A percentile compares a stretch with the other conserved stretches of the same genome.
phyloP scores from a whole-genome alignment of 192 early-diverging fungal genomes.

The Coemansia biformis region DNA sequence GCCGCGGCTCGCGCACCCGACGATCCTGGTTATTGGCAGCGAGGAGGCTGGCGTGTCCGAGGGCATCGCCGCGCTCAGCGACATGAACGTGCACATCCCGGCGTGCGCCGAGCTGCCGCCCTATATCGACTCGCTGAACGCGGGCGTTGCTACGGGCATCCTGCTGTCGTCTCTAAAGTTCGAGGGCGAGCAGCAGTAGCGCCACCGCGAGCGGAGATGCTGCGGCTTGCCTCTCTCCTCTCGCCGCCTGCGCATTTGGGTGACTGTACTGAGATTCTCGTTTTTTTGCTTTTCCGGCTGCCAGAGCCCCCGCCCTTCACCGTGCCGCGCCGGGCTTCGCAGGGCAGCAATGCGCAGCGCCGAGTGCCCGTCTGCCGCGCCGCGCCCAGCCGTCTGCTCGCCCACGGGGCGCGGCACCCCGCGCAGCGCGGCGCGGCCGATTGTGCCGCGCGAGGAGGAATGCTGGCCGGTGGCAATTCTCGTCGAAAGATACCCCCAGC shows the following conservation, averaged over 20 bases:
- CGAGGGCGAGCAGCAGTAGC: slow-evolving; percentile 7
- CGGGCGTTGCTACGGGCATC: slow-evolving; percentile 40
- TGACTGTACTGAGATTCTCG: too few relatives aligned
- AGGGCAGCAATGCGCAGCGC: too few relatives aligned
- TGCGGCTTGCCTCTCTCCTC: too few relatives aligned
- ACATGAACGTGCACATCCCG: slow-evolving; percentile 31
- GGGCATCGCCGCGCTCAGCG: slow-evolving; percentile 7
- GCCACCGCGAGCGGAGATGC: too few relatives aligned
- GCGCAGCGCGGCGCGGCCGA: slow-evolving; percentile 17
- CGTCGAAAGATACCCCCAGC: slow-evolving; percentile 30
- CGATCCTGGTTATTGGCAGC: slow-evolving; percentile 40
- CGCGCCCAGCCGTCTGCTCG: too few relatives aligned
- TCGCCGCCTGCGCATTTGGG: too few relatives aligned
- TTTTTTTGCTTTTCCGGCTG: too few relatives aligned
- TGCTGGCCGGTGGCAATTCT: slow-evolving; percentile 38
- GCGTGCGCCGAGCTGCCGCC: slow-evolving; percentile 12
- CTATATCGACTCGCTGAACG: slow-evolving; percentile 46
- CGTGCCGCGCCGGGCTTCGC: too few relatives aligned
- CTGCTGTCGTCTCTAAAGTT: slow-evolving; percentile 23
- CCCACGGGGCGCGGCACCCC: slow-evolving; percentile 1
- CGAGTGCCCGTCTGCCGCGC: too few relatives aligned
- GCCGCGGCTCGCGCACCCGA: slow-evolving; percentile 13
- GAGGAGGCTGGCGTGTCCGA: slow-evolving; percentile 23
- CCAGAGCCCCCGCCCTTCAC: too few relatives aligned
- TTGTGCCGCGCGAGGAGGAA: slow-evolving; percentile 31